Evolutionary conservation across 108 stramenopile species (phyloP).

Genomic region (Nitzschia inconspicua): DNA sequence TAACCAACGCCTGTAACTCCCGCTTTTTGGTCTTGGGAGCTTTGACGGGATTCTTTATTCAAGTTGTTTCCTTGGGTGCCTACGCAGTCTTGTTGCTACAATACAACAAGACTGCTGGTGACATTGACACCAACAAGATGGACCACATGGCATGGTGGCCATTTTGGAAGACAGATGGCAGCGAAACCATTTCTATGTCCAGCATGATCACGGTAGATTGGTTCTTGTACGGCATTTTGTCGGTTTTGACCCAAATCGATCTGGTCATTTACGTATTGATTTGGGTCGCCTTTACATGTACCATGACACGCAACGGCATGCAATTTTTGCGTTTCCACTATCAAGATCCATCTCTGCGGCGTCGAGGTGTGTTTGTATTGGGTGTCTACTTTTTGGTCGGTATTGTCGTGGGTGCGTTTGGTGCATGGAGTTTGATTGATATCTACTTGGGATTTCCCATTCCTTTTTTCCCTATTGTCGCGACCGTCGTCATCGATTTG

Average conservation of each 20-base stretch:
- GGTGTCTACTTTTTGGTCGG: conserved; percentile 31
- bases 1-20: too few species aligned
- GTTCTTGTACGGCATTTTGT: conserved; percentile 9
- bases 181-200: background rate
- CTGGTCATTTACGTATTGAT: conserved; percentile 26
- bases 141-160: too few species aligned
- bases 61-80: conserved; percentile 17
- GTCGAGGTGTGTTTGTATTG: conserved; percentile 27
- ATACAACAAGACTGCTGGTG: background rate
- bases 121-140: too few species aligned
- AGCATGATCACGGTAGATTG: too few species aligned
- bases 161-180: background rate
- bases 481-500: conserved; percentile 24
- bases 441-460: conserved; percentile 24
- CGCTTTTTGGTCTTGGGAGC: conserved; percentile 4
- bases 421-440: conserved; percentile 31
- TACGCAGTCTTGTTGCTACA: conserved; percentile 21
- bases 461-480: conserved; percentile 17
- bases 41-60: conserved; percentile 19
- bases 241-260: conserved; percentile 29
- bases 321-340: conserved; percentile 13
- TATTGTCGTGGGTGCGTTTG: conserved; percentile 28
- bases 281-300: conserved; percentile 34
- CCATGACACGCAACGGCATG: conserved; percentile 32
- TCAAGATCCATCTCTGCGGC: background rate